These are phyloP conservation scores for Aleurites moluccanus DNA, from an alignment of 441 rosid genomes.

Conservation along the genomic window DNA sequence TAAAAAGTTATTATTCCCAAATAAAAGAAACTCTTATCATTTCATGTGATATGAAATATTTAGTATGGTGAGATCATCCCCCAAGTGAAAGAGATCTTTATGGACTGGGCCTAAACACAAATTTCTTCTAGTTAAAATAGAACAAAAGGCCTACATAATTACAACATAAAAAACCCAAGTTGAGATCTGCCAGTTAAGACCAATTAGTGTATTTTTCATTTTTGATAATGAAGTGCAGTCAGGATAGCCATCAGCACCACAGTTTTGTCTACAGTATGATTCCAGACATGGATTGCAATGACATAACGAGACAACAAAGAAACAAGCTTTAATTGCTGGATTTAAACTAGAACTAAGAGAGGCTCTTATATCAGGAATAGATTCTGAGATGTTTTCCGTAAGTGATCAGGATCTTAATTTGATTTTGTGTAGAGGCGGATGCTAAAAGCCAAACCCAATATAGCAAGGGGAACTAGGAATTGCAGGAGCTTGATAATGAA, in stretches of 20 bases:
- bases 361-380: background rate
- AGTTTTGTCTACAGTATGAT: background rate
- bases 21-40: too few species aligned
- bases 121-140: too few species aligned
- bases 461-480: constrained; percentile 79
- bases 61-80: too few species aligned
- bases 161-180: background rate
- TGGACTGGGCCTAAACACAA: too few species aligned
- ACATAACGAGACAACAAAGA: background rate
- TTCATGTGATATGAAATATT: too few species aligned
- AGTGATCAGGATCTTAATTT: constrained; percentile 32
- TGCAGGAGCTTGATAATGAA: constrained; percentile 76
- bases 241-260: background rate
- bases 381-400: background rate
- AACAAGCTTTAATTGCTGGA: constrained; percentile 12
- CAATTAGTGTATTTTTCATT: background rate
- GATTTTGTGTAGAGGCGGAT: constrained; percentile 83
- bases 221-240: background rate
- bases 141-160: background rate
- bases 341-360: background rate
- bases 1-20: too few species aligned
- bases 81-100: too few species aligned
- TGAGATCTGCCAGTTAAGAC: background rate
- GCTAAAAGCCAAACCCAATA: constrained; percentile 81
- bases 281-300: background rate